A percentile compares a stretch with the other conserved stretches of the same genome.
Conservation (phyloP, 495 filamentous ascomycete species). For the Talaromyces thailandensis region DNA sequence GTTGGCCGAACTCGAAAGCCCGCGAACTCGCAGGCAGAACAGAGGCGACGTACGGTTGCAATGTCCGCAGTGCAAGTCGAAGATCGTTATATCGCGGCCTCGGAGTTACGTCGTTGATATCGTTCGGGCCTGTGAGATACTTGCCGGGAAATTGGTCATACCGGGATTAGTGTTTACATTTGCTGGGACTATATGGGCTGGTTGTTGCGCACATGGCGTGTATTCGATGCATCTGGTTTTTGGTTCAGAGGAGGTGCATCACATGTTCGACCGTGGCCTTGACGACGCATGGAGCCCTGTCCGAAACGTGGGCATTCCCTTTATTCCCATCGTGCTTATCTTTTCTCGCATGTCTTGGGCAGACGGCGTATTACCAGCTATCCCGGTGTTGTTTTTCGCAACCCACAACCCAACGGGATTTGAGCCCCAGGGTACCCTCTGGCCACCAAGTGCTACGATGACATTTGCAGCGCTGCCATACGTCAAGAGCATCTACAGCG, state of each 20-base stretch:
- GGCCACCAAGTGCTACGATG: conserved; percentile 71
- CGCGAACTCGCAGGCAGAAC: conserved; percentile 41
- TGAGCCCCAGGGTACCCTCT: conserved; percentile 39
- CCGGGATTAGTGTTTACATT: conserved; percentile 48
- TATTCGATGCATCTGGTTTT: conserved; percentile 56
- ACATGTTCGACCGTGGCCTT: conserved; percentile 33
- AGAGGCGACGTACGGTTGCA: conserved; percentile 46
- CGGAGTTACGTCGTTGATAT: conserved; percentile 55
- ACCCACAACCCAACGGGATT: conserved; percentile 32
- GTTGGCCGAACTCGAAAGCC: conserved; percentile 74
- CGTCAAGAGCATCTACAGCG: conserved; percentile 56
- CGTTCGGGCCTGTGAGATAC: conserved; percentile 42
- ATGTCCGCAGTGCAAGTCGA: conserved; percentile 83
- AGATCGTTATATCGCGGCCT: conserved; percentile 66
- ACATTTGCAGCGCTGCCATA: conserved; percentile 60
- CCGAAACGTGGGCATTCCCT: conserved; percentile 46
- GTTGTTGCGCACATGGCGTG: conserved; percentile 48
- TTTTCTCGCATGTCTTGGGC: conserved; percentile 49
- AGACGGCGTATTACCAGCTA: conserved; percentile 49
- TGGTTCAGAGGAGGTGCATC: conserved; percentile 46
- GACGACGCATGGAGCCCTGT: conserved; percentile 33
- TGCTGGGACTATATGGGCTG: conserved; percentile 43
- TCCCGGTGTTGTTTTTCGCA: conserved; percentile 55
- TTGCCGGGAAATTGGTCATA: conserved; percentile 49
- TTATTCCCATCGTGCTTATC: conserved; percentile 53